Percentiles rank a stretch among this genome's conserved stretches.
These are phyloP conservation scores for Quambalaria eucalypti DNA, from an alignment of 1,284 basidiomycete species.

Conservation along the genomic window DNA sequence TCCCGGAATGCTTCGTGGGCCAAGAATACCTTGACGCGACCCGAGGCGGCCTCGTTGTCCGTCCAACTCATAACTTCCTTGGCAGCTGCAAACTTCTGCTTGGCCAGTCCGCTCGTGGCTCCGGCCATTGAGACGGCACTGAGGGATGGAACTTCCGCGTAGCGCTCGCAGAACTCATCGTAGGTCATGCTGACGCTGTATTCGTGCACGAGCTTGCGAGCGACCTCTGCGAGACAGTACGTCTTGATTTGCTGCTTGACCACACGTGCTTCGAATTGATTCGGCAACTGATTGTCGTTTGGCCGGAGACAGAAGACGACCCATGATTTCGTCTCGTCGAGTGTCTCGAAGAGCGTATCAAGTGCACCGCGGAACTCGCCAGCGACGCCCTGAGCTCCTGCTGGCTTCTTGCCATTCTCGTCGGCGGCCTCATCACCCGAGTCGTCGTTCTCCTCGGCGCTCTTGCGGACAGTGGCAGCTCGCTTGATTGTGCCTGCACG, in stretches of 20 bases:
- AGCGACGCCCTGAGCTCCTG: slow-evolving; percentile 57
- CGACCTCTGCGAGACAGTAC: slow-evolving; percentile 67
- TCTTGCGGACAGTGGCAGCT: slow-evolving; percentile 50
- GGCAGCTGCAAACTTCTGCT: slow-evolving; percentile 47
- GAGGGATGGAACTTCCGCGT: slow-evolving; percentile 31
- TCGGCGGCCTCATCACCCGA: slow-evolving; percentile 54
- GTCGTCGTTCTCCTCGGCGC: slow-evolving; percentile 50
- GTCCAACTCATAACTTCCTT: slow-evolving; percentile 59
- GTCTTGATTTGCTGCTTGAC: slow-evolving; percentile 86
- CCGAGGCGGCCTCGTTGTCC: slow-evolving; percentile 69
- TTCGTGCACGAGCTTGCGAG: slow-evolving; percentile 32
- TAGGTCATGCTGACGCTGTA: slow-evolving; percentile 67
- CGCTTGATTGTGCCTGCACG: slow-evolving; percentile 29
- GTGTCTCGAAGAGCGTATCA: slow-evolving; percentile 74
- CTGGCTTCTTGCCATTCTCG: slow-evolving; percentile 52
- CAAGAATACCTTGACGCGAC: slow-evolving; percentile 73
- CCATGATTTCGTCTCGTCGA: slow-evolving; percentile 85
- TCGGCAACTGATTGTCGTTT: slow-evolving; percentile 86
- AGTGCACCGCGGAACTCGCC: slow-evolving; percentile 78
- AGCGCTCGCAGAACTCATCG: slow-evolving; percentile 72
- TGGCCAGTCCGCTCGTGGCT: slow-evolving; percentile 51
- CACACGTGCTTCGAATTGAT: slow-evolving; percentile 81
- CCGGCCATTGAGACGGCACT: slow-evolving; percentile 48
- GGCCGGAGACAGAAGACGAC: slow-evolving; percentile 85
- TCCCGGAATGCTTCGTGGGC: slow-evolving; percentile 77